phyloP scores from a whole-genome alignment of 495 filamentous ascomycete genomes.

The Cladorrhinum samala region DNA sequence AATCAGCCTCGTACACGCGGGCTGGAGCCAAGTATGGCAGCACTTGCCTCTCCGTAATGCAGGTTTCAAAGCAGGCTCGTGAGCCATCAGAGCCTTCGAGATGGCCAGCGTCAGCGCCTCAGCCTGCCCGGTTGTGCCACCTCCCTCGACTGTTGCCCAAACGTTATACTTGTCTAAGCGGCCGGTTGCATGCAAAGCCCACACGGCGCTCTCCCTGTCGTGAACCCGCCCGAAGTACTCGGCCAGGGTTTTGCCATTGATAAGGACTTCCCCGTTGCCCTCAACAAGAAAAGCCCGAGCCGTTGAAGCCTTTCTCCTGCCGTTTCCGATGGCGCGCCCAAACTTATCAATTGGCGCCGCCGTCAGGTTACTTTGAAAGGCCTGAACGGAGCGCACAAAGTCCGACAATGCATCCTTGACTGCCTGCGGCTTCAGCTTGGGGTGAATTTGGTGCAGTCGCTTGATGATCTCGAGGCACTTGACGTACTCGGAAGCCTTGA shows the following conservation, averaged over 20 bases:
- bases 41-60: slow-evolving; percentile 79
- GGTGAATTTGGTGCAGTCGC: slow-evolving; percentile 79
- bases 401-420: slow-evolving; percentile 55
- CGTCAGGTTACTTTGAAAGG: slow-evolving; percentile 53
- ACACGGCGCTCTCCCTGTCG: slow-evolving; percentile 89
- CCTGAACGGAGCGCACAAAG: slow-evolving; percentile 72
- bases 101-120: slow-evolving; percentile 92
- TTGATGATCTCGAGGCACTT: slow-evolving; percentile 68
- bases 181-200: slow-evolving; percentile 77
- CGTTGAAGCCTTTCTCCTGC: slow-evolving; percentile 76
- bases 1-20: slow-evolving; percentile 4
- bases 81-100: slow-evolving; percentile 77
- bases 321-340: slow-evolving; percentile 70
- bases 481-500: slow-evolving; percentile 74
- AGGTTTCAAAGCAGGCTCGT: slow-evolving; percentile 86
- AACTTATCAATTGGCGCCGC: slow-evolving; percentile 59
- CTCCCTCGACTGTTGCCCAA: slow-evolving; percentile 75
- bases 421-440: slow-evolving; percentile 63
- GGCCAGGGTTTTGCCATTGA: slow-evolving; percentile 79
- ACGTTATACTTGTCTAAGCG: slow-evolving; percentile 95
- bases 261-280: slow-evolving; percentile 77
- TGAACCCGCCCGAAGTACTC: slow-evolving; percentile 80
- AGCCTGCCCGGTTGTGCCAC: slow-evolving; percentile 90
- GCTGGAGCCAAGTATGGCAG: neutral
- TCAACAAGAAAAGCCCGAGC: slow-evolving; percentile 85